Evolutionary conservation across 169 alveolate genomes (phyloP).

Genomic region (Eimeria acervulina): DNA sequence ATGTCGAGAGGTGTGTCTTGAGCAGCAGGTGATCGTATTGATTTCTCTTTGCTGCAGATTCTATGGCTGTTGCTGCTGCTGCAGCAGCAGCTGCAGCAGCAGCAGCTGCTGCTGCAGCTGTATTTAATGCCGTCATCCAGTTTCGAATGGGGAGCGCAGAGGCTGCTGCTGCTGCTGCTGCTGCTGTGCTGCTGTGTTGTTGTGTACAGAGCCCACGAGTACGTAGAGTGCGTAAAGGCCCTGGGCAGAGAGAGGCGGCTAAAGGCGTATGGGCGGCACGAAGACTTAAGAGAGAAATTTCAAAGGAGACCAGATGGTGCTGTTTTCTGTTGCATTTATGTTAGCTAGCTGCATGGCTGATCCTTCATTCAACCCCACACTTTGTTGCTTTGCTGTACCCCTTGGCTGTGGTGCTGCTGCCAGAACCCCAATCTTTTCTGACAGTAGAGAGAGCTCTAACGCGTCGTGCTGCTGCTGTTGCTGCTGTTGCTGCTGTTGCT

Average conservation of each 20-base stretch:
- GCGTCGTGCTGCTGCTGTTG: background rate
- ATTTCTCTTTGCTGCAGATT: background rate
- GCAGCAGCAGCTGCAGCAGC: background rate
- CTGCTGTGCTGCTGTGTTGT: background rate
- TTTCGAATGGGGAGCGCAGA: too few species aligned
- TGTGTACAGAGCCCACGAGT: conserved; percentile 10
- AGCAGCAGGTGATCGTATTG: background rate
- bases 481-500: background rate
- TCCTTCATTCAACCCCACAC: background rate
- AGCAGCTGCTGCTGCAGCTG: background rate
- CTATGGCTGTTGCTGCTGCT: background rate
- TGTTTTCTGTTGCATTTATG: background rate
- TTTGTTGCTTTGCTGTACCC: background rate
- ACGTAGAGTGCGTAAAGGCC: conserved; percentile 56
- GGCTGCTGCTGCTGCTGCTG: background rate
- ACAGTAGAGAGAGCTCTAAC: background rate
- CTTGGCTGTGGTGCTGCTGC: background rate
- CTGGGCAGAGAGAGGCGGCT: background rate
- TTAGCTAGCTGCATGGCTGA: too few species aligned
- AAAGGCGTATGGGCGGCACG: conserved; percentile 28
- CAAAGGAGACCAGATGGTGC: conserved; percentile 35
- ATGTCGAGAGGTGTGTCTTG: conserved; percentile 34
- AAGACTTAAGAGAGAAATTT: conserved; percentile 8
- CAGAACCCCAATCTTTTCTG: too few species aligned
- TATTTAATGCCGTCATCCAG: too few species aligned